Evolutionary conservation across 2,329 filamentous ascomycete species (phyloP), one percentile per base, ranked within the genome.

Genomic region (Colletotrichum tropicicola): DNA sequence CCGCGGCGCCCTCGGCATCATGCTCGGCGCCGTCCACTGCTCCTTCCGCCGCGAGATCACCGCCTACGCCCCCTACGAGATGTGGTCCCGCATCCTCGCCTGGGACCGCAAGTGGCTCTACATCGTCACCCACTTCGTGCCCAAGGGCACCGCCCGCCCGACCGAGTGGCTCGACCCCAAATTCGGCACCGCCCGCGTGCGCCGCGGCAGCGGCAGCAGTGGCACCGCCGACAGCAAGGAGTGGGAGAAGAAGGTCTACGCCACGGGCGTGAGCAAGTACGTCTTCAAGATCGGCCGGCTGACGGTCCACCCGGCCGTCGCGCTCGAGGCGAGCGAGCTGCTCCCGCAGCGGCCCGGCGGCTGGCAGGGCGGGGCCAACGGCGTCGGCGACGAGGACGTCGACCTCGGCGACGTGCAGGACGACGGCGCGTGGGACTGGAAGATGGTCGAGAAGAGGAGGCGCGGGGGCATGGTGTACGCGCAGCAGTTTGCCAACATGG

Each of bases 21-120:
- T 90, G 67, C 85, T 95, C 1, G 92, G 92, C 13, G 89, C 89
- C 54, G 92, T 93, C 17, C 86, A 87, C 73, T 93, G 91, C 78
- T 88, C 83, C 69, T 95, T 94, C 79, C 89, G 89, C 77, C 81
- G 84, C 51, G 92, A 95, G 80, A 91, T 95, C 67, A 85, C 85
- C 59, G 87, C 90, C 0, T 91, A 89, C 72, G 83, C 89, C 73
- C 76, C 78, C 13, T 95, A 91, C 76, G 91, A 94, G 80, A 87
- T 94, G 78, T 92, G 91, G 86, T 89, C 84, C 30, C 85, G 89
- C 43, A 75, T 95, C 13, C 82, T 94, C 19, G 80, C 82, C 66
- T 95, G 92, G 92, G 92, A 95, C 77, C 84, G 89, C 70, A 95
- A 95, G 79, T 95, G 92, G 92, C 73, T 94, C 64, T 94, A 92